Base-by-base conservation (phyloP, 2,329 filamentous ascomycete genomes). In the Raffaelea ambrosiae region DNA sequence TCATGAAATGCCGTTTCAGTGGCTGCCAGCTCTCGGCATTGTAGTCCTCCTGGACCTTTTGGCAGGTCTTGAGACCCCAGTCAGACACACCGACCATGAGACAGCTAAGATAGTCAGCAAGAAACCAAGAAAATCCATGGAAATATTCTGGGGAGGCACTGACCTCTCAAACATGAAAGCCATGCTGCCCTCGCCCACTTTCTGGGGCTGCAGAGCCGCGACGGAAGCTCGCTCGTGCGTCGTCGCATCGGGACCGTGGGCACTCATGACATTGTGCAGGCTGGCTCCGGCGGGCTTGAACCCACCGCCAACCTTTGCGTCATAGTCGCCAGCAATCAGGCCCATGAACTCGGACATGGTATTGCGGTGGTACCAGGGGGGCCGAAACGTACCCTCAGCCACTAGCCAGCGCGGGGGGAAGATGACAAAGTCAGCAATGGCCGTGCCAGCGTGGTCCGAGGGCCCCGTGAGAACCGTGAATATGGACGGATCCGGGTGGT, bases 401-500 rank as follows among this genome's bases (percentile, higher is more conserved):
- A 84, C 81, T 26, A 84, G 73, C 82, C 82, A 86, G 43, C 82
- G 73, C 1, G 82, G 81, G 5, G 82, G 81, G 65, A 86, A 85
- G 62, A 84, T 79, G 56, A 86, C 79, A 54, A 86, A 85, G 66
- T 86, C 83, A 4, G 79, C 81, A 3, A 83, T 65, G 9, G 83
- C 79, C 0, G 82, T 83, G 4, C 81, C 78, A 0, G 78, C 71
- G 0, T 73, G 73, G 5, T 72, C 63, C 21, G 77, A 78, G 23
- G 73, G 78, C 2, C 79, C 80, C 1, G 81, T 78, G 16, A 84
- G 70, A 3, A 86, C 82, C 1, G 79, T 88, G 66, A 83, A 89
- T 61, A 89, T 88, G 51, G 76, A 81, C 0, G 86, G 86, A 58
- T 89, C 86, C 1, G 84, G 84, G 59, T 90, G 85, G 61, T 89